Conservation (phyloP, 83 land plant species). For the Picea engelmannii region DNA sequence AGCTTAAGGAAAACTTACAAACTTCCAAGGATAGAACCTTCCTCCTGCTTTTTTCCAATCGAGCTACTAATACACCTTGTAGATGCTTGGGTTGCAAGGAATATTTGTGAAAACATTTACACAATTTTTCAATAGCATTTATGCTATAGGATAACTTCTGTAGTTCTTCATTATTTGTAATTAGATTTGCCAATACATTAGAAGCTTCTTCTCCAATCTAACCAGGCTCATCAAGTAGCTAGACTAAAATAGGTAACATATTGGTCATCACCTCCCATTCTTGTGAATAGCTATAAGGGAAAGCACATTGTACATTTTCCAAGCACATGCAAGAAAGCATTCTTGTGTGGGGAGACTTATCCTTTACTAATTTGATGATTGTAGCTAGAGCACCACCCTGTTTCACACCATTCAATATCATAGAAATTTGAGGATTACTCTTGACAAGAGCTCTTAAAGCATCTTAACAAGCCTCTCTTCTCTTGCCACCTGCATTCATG, state of each 20-base stretch:
- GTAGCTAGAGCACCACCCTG: constrained; percentile 57
- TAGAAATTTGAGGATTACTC: constrained; percentile 54
- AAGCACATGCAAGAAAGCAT: constrained; percentile 80
- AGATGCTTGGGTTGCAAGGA: constrained; percentile 50
- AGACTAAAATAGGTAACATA: constrained; percentile 58
- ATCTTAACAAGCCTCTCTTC: constrained; percentile 88
- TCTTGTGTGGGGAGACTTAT: constrained; percentile 73
- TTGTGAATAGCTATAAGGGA: constrained; percentile 44
- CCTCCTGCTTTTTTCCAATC: constrained; percentile 71
- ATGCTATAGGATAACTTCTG: constrained; percentile 65
- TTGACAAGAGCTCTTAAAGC: constrained; percentile 72
- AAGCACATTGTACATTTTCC: constrained; percentile 59
- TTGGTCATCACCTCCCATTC: constrained; percentile 60
- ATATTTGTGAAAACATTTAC: constrained; percentile 51
- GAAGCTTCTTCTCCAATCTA: constrained; percentile 93
- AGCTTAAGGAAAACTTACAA: no score
- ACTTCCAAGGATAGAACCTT: constrained; percentile 52
- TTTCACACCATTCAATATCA: constrained; percentile 41
- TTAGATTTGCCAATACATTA: constrained; percentile 68
- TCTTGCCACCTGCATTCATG: constrained; percentile 17
- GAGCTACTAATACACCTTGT: constrained; percentile 80
- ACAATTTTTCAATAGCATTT: constrained; percentile 78
- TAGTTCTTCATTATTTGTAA: constrained; percentile 73
- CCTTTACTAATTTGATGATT: constrained; percentile 65
- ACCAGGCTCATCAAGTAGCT: constrained; percentile 82